Evolutionary conservation across 208 protist genomes (phyloP), one percentile per base, ranked within the genome.

Genomic region (Trichomonas gallinae): DNA sequence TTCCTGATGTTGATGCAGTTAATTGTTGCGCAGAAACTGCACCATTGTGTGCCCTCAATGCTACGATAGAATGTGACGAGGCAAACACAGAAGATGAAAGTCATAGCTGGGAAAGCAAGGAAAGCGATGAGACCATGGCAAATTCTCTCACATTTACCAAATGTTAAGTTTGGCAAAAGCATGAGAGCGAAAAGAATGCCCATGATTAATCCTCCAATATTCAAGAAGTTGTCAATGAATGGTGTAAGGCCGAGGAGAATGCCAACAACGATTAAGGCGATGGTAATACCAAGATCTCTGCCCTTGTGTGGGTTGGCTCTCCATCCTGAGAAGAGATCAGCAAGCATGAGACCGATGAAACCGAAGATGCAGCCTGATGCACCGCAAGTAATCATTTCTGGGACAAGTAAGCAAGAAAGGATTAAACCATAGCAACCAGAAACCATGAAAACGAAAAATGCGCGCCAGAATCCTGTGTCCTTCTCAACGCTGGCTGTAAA

Each of bases 171-270:
- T 51, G 87, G 87, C 8, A 51, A 34, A 23, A 93, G 17, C 87
- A 93, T 93, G 15, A 93, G n/a, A 34, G 44, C 87, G 23, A 40
- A 42, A 0, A 93, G n/a, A 51, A 93, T 1, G 21, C 87, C 87
- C 87, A 93, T 93, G 17, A 93, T 93, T 0, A 93, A 51, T 11
- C 87, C 87, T 31, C 87, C 87, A 38, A 93, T 93, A 51, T 93
- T 42, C 8, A 23, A 8, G 46, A 93, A 93, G 44, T 93, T 93
- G 31, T 93, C 87, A 58, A 93, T 44, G 31, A 40, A 93, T 51
- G 87, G 87, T 34, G 44, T 51, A 21, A 93, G 31, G 4, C 87
- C 87, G 46, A 48, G 6, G 38, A 93, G 0, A 17, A 93, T 51
- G 9, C 42, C 42, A 93, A 93, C n/a, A 23, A 93, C 40, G n/a